Conservation (phyloP, 2,329 filamentous ascomycete genomes). For the Claviceps pazoutovae region DNA sequence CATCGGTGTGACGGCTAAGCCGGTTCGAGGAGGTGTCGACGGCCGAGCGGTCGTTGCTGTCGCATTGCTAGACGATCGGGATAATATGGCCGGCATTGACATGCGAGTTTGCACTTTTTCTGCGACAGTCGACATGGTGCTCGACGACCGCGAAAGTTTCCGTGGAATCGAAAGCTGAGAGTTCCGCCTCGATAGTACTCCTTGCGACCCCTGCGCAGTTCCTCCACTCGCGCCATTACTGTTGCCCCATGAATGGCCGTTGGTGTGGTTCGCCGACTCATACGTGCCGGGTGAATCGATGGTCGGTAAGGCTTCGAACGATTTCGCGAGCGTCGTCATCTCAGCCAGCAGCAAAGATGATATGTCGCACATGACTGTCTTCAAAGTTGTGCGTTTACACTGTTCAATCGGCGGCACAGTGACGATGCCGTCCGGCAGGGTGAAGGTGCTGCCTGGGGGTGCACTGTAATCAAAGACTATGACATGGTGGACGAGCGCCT, state of each 20-base stretch:
- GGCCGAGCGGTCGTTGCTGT: slow-evolving; percentile 35
- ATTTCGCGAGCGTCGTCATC: slow-evolving; percentile 60
- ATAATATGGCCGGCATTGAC: slow-evolving; percentile 63
- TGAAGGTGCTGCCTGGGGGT: slow-evolving; percentile 32
- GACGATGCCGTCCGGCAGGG: slow-evolving; percentile 51
- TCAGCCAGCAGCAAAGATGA: slow-evolving; percentile 61
- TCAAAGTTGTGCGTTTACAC: slow-evolving; percentile 66
- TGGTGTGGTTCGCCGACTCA: slow-evolving; percentile 23
- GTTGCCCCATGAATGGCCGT: slow-evolving; percentile 25
- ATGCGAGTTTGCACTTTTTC: slow-evolving; percentile 56
- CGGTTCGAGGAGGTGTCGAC: slow-evolving; percentile 36
- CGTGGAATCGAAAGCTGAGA: slow-evolving; percentile 36
- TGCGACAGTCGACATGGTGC: slow-evolving; percentile 33
- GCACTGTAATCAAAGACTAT: slow-evolving; percentile 63
- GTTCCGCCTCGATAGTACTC: slow-evolving; percentile 32
- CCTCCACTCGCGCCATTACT: slow-evolving; percentile 22
- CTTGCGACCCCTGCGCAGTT: slow-evolving; percentile 11
- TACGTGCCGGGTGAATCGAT: slow-evolving; percentile 62
- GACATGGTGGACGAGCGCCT: slow-evolving; percentile 63
- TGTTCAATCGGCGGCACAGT: slow-evolving; percentile 54
- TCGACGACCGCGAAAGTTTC: slow-evolving; percentile 37
- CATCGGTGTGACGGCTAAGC: slow-evolving; percentile 32
- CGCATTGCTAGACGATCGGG: slow-evolving; percentile 25
- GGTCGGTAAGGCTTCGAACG: slow-evolving; percentile 55
- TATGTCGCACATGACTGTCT: slow-evolving; percentile 67